Evolutionary conservation across 371 early-diverging fungal species (phyloP), one percentile per base, ranked within the genome.

Genomic region (Umbelopsis sp.): DNA sequence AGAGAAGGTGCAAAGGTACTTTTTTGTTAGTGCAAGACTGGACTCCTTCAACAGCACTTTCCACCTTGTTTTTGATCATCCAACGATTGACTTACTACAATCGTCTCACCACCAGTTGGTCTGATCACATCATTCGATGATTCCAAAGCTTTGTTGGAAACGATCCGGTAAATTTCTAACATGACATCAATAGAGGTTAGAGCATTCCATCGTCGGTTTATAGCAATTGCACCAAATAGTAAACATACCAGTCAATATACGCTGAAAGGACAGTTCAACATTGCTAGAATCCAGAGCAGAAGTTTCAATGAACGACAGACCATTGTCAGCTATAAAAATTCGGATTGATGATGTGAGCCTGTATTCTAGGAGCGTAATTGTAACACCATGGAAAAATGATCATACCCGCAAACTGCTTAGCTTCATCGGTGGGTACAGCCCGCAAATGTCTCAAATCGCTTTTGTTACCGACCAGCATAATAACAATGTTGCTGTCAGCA

Each of bases 381-480:
- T 29, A 29, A 29, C 29, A 4, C 29, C 29, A 29, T 29, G 29
- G 29, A 29, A 29, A 29, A 29, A 29, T 72, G 71, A 52, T 71
- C 74, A 72, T 87, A 94, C 96, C 86, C 20, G 99, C 98, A 87
- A 95, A 97, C 70, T 94, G 92, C 83, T 96, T 95, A 32, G 97
- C 99, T 74, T 97, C 97, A 29, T 97, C 97, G 4, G 96, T 96
- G 1, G 97, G 92, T 12, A 99, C 99, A 25, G 97, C 97, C 63
- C 99, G 87, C 72, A 98, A 77, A 73, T 96, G 95, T 74, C 95
- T 85, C 85, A 99, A 84, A 93, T 99, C 99, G 72, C 93, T 94
- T 92, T 99, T 99, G 88, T 99, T 99, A 70, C 99, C 99, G 37
- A 99, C 97, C 65, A 99, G 86, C 95, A 99, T 96, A 70, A 99